Evolutionary conservation across 163 green algal genomes (phyloP).

Genomic region (Trebouxiophyceae sp.): DNA sequence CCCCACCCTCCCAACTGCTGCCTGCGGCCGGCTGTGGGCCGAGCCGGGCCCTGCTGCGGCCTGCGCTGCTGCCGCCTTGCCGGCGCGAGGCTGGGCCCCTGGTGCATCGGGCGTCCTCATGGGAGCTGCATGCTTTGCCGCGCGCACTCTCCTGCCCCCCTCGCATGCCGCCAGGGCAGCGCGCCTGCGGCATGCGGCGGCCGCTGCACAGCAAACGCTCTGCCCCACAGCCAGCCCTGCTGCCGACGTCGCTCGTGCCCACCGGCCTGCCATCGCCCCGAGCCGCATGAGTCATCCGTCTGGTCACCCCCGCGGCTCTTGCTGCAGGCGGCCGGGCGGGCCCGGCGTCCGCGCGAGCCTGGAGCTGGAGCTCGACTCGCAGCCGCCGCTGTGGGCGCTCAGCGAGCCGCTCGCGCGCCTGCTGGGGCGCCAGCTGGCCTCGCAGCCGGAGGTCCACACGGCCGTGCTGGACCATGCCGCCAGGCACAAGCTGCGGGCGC

Average conservation of each 20-base stretch:
- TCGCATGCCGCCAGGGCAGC: no score
- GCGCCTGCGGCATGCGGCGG: background rate
- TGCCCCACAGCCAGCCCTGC: background rate
- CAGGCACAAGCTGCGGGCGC: constrained; percentile 14
- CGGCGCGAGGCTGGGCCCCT: background rate
- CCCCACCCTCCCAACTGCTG: background rate
- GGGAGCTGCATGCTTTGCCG: background rate
- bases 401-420: constrained; percentile 4
- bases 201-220: background rate
- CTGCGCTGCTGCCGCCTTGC: background rate
- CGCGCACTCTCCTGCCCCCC: no score
- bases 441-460: background rate
- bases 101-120: background rate
- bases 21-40: background rate
- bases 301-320: no score
- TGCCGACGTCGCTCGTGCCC: no score
- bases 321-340: constrained; percentile 19
- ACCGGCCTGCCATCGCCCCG: background rate
- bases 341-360: constrained; percentile 7
- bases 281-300: background rate
- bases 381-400: constrained; percentile 5
- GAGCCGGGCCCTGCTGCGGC: background rate
- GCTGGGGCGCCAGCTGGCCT: constrained; percentile 7
- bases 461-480: constrained; percentile 14
- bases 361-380: constrained; percentile 15